Percentiles rank a stretch among this genome's conserved stretches.
phyloP scores from a whole-genome alignment of 2,329 filamentous ascomycete species.

The Alternaria viburni region DNA sequence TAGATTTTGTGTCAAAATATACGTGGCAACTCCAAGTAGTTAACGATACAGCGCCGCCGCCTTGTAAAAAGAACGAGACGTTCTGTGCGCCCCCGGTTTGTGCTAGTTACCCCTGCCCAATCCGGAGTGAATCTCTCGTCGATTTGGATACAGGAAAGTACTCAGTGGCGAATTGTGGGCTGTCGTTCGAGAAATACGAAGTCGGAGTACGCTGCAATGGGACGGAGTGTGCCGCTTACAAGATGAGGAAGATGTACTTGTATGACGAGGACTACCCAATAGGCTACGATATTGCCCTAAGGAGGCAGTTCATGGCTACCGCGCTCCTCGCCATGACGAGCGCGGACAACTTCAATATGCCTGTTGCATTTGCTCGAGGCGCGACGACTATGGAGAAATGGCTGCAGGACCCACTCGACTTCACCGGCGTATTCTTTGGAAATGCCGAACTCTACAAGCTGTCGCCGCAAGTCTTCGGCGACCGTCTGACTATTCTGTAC shows the following conservation, averaged over 20 bases:
- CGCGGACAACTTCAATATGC: constrained; percentile 25
- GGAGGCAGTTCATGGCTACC: constrained; percentile 7
- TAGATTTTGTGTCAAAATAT: constrained; percentile 10
- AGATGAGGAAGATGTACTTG: constrained; percentile 29
- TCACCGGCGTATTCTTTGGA: constrained; percentile 22
- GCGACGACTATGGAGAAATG: constrained; percentile 33
- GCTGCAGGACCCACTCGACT: constrained; percentile 13
- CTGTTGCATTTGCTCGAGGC: constrained; percentile 7
- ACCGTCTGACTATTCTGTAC: constrained; percentile 31
- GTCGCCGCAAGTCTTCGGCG: constrained; percentile 20
- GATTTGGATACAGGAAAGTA: not conserved
- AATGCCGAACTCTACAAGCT: constrained; percentile 30
- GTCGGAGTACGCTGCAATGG: constrained; percentile 26
- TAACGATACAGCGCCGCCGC: not conserved
- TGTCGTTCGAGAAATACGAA: constrained; percentile 28
- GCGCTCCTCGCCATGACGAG: constrained; percentile 17
- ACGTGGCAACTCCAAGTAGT: constrained; percentile 22
- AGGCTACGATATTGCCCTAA: constrained; percentile 14
- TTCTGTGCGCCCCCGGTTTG: constrained; percentile 9
- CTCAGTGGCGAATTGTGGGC: constrained; percentile 26
- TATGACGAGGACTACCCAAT: constrained; percentile 20
- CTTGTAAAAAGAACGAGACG: constrained; percentile 6
- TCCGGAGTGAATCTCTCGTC: constrained; percentile 26
- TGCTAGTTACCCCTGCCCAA: constrained; percentile 23
- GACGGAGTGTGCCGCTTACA: constrained; percentile 19